Evolutionary conservation across 1,284 basidiomycete species (phyloP).

Genomic region (Leccinum proliferum): DNA sequence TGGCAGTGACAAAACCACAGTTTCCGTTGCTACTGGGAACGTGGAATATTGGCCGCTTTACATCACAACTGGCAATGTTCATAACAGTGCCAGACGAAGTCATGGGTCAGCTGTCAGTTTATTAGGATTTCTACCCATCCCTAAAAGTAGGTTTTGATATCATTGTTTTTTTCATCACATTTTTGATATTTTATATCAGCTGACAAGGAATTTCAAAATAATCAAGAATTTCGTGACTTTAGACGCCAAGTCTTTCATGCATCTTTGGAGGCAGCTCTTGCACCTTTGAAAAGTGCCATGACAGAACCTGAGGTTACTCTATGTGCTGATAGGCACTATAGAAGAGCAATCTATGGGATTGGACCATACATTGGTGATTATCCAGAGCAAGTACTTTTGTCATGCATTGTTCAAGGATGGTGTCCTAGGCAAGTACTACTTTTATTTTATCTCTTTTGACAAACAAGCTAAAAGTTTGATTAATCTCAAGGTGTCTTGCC

Average conservation of each 20-base stretch:
- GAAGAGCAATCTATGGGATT: too few species aligned
- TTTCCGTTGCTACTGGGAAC: constrained; percentile 3
- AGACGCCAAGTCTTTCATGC: not conserved
- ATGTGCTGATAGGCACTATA: too few species aligned
- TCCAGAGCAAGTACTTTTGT: too few species aligned
- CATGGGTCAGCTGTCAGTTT: not conserved
- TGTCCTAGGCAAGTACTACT: too few species aligned
- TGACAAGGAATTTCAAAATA: not conserved
- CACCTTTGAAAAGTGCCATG: too few species aligned
- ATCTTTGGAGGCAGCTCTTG: not conserved
- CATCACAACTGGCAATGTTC: not conserved
- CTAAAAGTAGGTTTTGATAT: not conserved
- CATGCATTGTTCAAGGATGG: too few species aligned
- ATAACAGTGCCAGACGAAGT: not conserved
- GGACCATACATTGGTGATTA: too few species aligned
- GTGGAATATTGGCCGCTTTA: not conserved
- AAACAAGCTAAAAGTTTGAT: too few species aligned
- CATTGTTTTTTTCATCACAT: not conserved
- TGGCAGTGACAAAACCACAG: constrained; percentile 7
- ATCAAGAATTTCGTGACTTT: not conserved
- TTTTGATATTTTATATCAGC: not conserved
- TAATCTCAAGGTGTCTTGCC: too few species aligned
- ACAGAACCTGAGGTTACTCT: too few species aligned
- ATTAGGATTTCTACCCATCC: not conserved
- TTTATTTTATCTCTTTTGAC: too few species aligned